These are phyloP conservation scores for Capronia americana DNA, from an alignment of 2,329 filamentous ascomycete genomes.

Conservation along the genomic window DNA sequence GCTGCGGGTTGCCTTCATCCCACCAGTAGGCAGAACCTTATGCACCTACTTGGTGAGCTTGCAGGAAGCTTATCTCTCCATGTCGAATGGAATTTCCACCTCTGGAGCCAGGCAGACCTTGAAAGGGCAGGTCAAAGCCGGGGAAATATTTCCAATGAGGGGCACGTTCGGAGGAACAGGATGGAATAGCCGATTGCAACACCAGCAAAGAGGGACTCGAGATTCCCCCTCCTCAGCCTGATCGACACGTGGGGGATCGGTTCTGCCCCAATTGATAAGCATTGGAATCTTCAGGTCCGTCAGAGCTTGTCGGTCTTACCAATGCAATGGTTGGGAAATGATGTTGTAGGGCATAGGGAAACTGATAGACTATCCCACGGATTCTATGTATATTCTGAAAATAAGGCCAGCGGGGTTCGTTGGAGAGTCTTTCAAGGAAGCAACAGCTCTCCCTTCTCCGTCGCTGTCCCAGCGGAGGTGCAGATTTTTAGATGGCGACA, in stretches of 20 bases:
- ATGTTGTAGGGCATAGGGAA: not conserved
- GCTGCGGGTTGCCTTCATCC: constrained; percentile 5
- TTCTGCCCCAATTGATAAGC: constrained; percentile 13
- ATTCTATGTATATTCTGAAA: not conserved
- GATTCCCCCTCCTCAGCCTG: not conserved
- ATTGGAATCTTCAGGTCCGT: not conserved
- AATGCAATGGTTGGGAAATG: not conserved
- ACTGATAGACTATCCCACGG: not conserved
- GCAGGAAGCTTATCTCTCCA: constrained; percentile 5
- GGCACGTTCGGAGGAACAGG: not conserved
- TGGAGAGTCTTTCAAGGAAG: no score
- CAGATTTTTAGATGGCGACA: no score
- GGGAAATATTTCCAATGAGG: not conserved
- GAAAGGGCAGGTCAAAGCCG: not conserved
- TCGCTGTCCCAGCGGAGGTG: no score
- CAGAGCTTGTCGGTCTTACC: not conserved
- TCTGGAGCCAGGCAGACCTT: not conserved
- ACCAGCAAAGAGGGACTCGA: not conserved
- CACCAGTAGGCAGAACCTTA: constrained; percentile 3
- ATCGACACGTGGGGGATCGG: constrained; percentile 2
- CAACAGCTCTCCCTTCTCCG: no score
- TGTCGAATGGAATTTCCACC: not conserved
- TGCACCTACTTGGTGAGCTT: not conserved
- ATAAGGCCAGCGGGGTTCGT: not conserved
- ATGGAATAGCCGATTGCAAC: not conserved